A percentile compares a stretch with the other conserved stretches of the same genome.
These are phyloP conservation scores for Fusarium sp. DNA, from an alignment of 2,329 filamentous ascomycete species.

Conservation along the genomic window DNA sequence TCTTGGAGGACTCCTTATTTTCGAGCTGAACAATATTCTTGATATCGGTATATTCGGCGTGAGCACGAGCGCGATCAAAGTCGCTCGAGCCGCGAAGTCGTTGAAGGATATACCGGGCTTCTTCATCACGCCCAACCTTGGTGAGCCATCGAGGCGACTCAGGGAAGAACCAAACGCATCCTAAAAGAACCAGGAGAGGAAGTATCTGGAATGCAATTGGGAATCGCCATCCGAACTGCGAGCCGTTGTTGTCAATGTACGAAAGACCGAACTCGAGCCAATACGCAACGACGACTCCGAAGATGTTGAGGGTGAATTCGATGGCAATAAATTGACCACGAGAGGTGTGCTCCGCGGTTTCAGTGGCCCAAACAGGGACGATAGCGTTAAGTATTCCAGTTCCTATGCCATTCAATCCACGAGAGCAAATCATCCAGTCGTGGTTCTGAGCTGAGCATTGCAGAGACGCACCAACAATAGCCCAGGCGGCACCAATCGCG, in stretches of 20 bases:
- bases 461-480: constrained; percentile 26
- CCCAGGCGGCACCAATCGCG: constrained; percentile 34
- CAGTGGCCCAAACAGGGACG: constrained; percentile 77
- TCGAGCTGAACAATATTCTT: constrained; percentile 62
- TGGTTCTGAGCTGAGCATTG: constrained; percentile 36
- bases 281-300: constrained; percentile 60
- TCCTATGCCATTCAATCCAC: constrained; percentile 58
- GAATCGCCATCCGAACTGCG: constrained; percentile 74
- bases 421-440: constrained; percentile 50
- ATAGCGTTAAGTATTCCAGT: constrained; percentile 78
- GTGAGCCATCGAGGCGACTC: constrained; percentile 77
- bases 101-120: constrained; percentile 74
- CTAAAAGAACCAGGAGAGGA: constrained; percentile 69
- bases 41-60: constrained; percentile 77
- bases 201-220: constrained; percentile 78
- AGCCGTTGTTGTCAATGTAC: constrained; percentile 69
- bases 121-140: constrained; percentile 74
- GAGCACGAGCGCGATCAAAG: constrained; percentile 64
- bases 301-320: constrained; percentile 60
- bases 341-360: constrained; percentile 74
- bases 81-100: constrained; percentile 71
- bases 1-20: constrained; percentile 69
- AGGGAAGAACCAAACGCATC: constrained; percentile 73
- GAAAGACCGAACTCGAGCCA: constrained; percentile 71
- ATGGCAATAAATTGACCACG: constrained; percentile 77